Percentiles rank a stretch among this genome's conserved stretches.
phyloP scores from a whole-genome alignment of 2,329 filamentous ascomycete species.

The Cordyceps javanica region DNA sequence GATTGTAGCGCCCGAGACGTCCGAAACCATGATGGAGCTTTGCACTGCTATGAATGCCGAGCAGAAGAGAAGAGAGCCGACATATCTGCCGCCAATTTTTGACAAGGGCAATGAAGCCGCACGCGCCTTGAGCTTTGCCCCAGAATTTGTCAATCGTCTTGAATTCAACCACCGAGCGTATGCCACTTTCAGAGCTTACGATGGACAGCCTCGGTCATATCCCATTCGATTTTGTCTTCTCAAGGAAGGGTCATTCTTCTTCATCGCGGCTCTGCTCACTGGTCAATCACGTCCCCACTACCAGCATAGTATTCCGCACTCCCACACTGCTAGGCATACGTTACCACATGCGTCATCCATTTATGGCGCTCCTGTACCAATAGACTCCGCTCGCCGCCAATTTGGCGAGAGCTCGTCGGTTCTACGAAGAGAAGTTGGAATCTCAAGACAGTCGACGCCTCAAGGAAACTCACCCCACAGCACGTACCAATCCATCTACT shows the following conservation, averaged over 20 bases:
- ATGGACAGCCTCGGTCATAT: conserved; percentile 46
- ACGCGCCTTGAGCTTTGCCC: conserved; percentile 46
- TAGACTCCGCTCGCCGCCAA: conserved; percentile 39
- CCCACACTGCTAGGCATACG: conserved; percentile 22
- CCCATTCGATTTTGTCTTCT: conserved; percentile 49
- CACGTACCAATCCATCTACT: conserved; percentile 27
- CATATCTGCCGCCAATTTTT: conserved; percentile 59
- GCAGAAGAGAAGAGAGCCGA: conserved; percentile 51
- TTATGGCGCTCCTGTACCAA: neutral
- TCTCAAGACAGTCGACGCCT: neutral
- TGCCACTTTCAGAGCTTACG: conserved; percentile 45
- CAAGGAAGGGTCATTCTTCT: conserved; percentile 57
- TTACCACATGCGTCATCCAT: neutral
- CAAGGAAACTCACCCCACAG: neutral
- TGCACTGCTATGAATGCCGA: conserved; percentile 51
- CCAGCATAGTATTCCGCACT: conserved; percentile 30
- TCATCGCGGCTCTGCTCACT: conserved; percentile 47
- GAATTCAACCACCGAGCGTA: conserved; percentile 48
- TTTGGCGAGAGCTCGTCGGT: conserved; percentile 27
- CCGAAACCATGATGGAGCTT: conserved; percentile 44
- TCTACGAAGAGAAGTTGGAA: neutral
- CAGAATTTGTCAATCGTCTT: conserved; percentile 47
- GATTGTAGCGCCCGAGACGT: conserved; percentile 45
- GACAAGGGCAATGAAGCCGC: conserved; percentile 49
- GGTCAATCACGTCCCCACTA: conserved; percentile 33